Conservation (phyloP, 202 grass and related monocot species). For the Eragrostis tef region DNA sequence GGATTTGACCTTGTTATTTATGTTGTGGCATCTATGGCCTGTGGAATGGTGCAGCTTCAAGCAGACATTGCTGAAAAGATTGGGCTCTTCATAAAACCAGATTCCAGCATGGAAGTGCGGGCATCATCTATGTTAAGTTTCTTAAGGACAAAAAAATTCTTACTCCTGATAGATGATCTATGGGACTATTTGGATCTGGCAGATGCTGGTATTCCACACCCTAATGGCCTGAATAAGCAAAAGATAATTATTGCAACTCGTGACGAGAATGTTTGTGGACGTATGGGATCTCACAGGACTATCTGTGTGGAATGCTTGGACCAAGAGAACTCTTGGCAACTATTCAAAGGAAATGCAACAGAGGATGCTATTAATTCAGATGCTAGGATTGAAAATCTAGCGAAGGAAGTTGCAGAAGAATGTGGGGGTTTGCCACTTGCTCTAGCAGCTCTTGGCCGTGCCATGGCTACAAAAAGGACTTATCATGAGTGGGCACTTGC, state of each 20-base stretch:
- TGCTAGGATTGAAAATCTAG: conserved; percentile 35
- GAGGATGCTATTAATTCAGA: conserved; percentile 33
- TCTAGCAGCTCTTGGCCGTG: conserved; percentile 34
- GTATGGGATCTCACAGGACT: conserved; percentile 35
- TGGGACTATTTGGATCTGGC: conserved; percentile 45
- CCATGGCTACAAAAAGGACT: conserved; percentile 40
- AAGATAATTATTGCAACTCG: conserved; percentile 47
- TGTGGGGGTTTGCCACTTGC: conserved; percentile 45
- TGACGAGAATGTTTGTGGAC: conserved; percentile 44
- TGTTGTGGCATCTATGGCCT: conserved; percentile 5
- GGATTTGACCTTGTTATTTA: conserved; percentile 43
- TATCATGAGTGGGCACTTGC: conserved; percentile 30
- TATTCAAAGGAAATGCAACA: conserved; percentile 49
- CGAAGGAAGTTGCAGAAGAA: conserved; percentile 17
- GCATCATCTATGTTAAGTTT: conserved; percentile 38
- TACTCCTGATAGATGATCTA: conserved; percentile 55
- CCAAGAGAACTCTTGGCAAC: conserved; percentile 40
- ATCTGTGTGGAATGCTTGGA: conserved; percentile 46
- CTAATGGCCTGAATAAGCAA: conserved; percentile 38
- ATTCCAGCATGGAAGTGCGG: conserved; percentile 13
- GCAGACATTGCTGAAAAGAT: conserved; percentile 48
- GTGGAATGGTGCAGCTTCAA: conserved; percentile 32
- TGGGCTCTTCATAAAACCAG: conserved; percentile 32
- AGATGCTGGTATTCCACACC: conserved; percentile 46
- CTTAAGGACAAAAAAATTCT: conserved; percentile 44